Base-by-base conservation (phyloP, 495 filamentous ascomycete genomes). In the Talaromyces ruber region DNA sequence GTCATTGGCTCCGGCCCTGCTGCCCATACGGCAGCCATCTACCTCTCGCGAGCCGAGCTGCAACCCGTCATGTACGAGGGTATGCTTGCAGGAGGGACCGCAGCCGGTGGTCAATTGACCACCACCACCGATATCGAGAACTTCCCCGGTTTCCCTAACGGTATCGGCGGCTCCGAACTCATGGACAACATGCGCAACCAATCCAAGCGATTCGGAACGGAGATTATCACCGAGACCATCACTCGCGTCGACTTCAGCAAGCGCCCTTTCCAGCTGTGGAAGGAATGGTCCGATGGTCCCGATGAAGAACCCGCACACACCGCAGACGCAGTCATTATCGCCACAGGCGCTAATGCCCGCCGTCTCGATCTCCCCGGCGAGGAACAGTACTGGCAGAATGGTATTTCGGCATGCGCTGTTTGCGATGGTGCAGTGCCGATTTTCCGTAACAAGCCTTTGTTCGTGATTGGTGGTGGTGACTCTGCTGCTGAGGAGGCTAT, bases 71-170 rank as follows among this genome's bases (percentile, higher is more conserved):
- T 98, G 61, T 98, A 98, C 70, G 94, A 98, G 79, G 94, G 94
- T 63, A 96, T 98, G 81, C 87, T 98, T 63, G 94, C 94, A 65
- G 95, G 97, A 68, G 94, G 94, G 67, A 94, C 95, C 72, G 94
- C 94, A 6, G 88, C 94, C 55, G 94, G 94, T 68, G 94, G 94
- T 32, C 94, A 98, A 80, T 79, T 98, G 61, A 98, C 94, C 25
- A 98, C 94, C 39, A 98, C 94, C 62, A 97, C 96, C 68, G 94
- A 98, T 63, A 86, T 98, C 60, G 94, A 98, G 81, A 98, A 98
- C 79, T 98, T 86, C 77, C 94, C 94, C 58, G 94, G 94, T 37
- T 98, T 97, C 79, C 89, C 89, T 62, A 82, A 88, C 56, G 91
- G 89, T 62, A 90, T 98, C 69, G 88, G 90, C 71, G 94, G 94